Evolutionary conservation across 352 stramenopile genomes (phyloP), one percentile per base, ranked within the genome.

Genomic region (Globisporangium emineosum): DNA sequence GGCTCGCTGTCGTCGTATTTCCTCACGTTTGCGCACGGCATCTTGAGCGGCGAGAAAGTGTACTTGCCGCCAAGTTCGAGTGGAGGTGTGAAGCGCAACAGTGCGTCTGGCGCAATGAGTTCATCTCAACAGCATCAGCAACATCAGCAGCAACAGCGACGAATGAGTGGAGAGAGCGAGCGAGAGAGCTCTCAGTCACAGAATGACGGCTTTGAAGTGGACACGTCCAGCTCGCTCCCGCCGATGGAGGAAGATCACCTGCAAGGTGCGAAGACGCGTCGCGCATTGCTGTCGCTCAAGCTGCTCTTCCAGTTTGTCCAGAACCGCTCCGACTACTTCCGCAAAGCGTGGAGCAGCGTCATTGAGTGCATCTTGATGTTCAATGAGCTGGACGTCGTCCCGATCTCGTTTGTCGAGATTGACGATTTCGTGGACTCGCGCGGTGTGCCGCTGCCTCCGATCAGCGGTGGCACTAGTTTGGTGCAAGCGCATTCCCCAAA

Each of bases 281-380:
- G 87, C 8, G 83, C 87, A 5, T 62, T 96, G 25, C 58, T 93
- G 25, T 87, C 86, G 45, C 70, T 96, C 8, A 90, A 94, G 32
- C 57, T 93, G 45, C 66, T 96, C 10, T 96, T 94, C 67, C 79
- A 91, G 64, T 92, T 96, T 69, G 86, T 93, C 5, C 81, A 91
- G 65, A 90, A 90, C 56, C 83, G 85, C 37, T 85, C 76, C 35
- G 88, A 90, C 63, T 85, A 73, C 43, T 89, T 96, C 60, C 77
- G 78, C 55, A 91, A 92, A 60, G 86, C 83, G 1, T 96, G 88
- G 88, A 74, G 79, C 13, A 90, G 78, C 30, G 82, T 96, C 5
- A 76, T 94, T 42, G 88, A 96, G 61, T 94, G 86, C 52, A 76
- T 94, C 62, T 73, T 96, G 30, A 91, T 94, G 81, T 94, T 96